Conservation (phyloP, 2,329 filamentous ascomycete genomes). For the Emmonsiellopsis sp. region DNA sequence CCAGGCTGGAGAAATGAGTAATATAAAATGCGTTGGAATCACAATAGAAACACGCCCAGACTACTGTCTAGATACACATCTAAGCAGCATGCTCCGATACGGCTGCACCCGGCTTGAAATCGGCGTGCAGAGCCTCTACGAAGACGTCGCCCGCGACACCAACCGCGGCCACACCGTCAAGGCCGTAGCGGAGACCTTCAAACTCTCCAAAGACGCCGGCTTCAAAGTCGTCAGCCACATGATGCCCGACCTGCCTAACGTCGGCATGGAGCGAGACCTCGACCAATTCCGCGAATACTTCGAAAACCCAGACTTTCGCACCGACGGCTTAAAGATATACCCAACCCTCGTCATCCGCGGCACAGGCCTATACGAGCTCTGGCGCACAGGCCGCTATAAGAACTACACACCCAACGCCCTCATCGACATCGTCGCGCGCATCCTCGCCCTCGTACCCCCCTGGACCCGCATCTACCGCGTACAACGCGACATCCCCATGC, state of each 20-base stretch:
- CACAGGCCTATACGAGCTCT: slow-evolving; percentile 92
- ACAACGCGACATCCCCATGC: slow-evolving; percentile 99
- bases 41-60: slow-evolving; percentile 97
- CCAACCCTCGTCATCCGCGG: slow-evolving; percentile 94
- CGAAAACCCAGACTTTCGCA: slow-evolving; percentile 89
- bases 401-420: slow-evolving; percentile 98
- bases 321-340: slow-evolving; percentile 96
- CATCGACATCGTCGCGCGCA: slow-evolving; percentile 92
- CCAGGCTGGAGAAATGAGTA: slow-evolving; percentile 88
- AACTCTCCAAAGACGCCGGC: slow-evolving; percentile 91
- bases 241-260: slow-evolving; percentile 98
- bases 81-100: slow-evolving; percentile 94
- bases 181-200: slow-evolving; percentile 92
- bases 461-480: slow-evolving; percentile 99
- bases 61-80: slow-evolving; percentile 91
- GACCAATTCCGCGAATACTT: slow-evolving; percentile 98
- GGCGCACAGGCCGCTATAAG: slow-evolving; percentile 93
- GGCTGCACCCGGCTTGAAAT: slow-evolving; percentile 92
- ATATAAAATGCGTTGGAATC: slow-evolving; percentile 94
- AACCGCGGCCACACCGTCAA: slow-evolving; percentile 95
- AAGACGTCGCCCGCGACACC: slow-evolving; percentile 95
- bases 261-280: slow-evolving; percentile 94
- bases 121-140: slow-evolving; percentile 92
- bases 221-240: slow-evolving; percentile 99
- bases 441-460: slow-evolving; percentile 84